Base-by-base conservation (phyloP, 495 filamentous ascomycete genomes). In the Penicillium parvum region DNA sequence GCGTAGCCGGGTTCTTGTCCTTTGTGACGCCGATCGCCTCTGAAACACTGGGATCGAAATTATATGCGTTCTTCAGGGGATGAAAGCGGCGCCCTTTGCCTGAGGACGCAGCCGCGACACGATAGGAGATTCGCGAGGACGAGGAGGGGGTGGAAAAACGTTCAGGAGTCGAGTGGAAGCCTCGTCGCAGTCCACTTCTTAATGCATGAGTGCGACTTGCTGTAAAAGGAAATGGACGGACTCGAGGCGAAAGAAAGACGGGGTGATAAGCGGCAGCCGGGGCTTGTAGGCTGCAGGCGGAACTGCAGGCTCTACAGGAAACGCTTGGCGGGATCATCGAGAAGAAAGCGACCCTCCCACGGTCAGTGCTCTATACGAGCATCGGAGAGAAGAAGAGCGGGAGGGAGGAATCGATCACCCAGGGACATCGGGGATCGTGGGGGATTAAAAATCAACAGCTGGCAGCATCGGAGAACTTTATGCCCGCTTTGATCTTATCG, bases 21-120 rank as follows among this genome's bases (percentile, higher is more conserved):
- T 67, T 48, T 61, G 69, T 45, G 55, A 76, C 44, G 68, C 77
- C 47, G 60, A 78, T 50, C 56, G 75, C 47, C 75, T 80, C 45
- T 60, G 64, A 54, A 4, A 49, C 70, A 44, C 76, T 75, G 21
- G 83, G 81, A 53, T 86, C 81, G 72, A 90, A 90, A 57, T 83
- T 81, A 65, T 87, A 90, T 32, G 81, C 64, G 63, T 92, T 81
- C 21, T 73, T 75, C 10, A 74, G 64, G 8, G 86, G 81, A 45
- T 90, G 74, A 64, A 87, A 91, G 18, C 69, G 75, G 33, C 77
- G 75, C 47, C 82, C 77, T 69, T 98, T 98, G 40, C 83, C 86
- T 9, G 87, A 83, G 37, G 79, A 82, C 11, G 74, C 79, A 27
- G 74, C 77, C 20, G 71, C 75, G 47, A 77, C 55, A 10, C 66